Conservation (phyloP, 768 basidiomycete species). For the Macrolepiota dolichaula region DNA sequence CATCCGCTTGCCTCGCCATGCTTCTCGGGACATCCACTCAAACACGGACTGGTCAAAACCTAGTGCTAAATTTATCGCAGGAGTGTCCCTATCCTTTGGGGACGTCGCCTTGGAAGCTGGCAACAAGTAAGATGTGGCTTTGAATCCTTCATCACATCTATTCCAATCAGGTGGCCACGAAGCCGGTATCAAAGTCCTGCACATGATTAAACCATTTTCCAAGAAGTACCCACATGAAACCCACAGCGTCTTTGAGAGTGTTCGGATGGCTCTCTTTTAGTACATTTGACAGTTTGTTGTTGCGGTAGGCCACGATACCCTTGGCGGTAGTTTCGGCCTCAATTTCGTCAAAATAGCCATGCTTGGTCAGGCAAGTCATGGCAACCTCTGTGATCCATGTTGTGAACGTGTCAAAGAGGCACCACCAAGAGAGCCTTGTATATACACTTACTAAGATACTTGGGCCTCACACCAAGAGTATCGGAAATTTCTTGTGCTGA, state of each 20-base stretch:
- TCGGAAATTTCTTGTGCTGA: not conserved
- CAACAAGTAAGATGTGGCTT: constrained; percentile 6
- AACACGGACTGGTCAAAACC: constrained; percentile 3
- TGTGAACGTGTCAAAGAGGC: not conserved
- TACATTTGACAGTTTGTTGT: not conserved
- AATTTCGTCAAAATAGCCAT: constrained; percentile 3
- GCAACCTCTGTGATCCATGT: not conserved
- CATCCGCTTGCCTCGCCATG: constrained; percentile 2
- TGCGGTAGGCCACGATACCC: not conserved
- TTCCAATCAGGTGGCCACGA: not conserved
- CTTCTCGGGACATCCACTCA: constrained; percentile 8
- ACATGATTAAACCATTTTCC: not conserved
- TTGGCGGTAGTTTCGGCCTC: not conserved
- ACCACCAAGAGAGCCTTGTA: not conserved
- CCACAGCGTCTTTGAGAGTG: constrained; percentile 2
- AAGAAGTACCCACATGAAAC: not conserved
- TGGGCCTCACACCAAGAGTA: not conserved
- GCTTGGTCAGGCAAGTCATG: not conserved
- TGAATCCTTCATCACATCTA: constrained; percentile 7
- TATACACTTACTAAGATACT: constrained; percentile 1
- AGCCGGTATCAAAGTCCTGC: not conserved
- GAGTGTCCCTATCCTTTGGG: not conserved
- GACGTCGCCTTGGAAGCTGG: not conserved
- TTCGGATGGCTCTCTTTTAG: not conserved
- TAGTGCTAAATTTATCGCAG: not conserved